Base-by-base conservation (phyloP, 2,329 filamentous ascomycete species). In the Alternaria longipes region DNA sequence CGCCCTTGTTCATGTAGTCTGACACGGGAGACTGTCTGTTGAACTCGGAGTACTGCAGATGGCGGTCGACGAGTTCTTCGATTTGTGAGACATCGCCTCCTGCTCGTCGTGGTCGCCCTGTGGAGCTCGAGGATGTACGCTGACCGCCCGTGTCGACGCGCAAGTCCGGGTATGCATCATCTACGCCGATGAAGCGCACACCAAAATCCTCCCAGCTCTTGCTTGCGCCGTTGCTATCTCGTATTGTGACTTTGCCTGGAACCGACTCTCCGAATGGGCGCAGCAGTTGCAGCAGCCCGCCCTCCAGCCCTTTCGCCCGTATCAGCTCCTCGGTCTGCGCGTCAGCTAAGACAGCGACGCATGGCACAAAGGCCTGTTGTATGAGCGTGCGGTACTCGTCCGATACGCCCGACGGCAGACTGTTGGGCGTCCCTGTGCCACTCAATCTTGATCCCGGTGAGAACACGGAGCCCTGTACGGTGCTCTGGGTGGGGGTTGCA, bases 221-320 rank as follows among this genome's bases (percentile, higher is more conserved):
- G 75, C 93, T 94, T 44, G 90, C 87, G 8, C 95, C 94, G 68
- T 92, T 89, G 74, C 94, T 97, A 79, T 99, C 95, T 70, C 95
- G 85, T 56, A 98, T 90, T 4, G 91, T 91, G 53, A 99, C 90
- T 74, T 95, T 97, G 30, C 95, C 95, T 51, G 90, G 87, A 0
- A 98, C 86, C 16, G 85, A 87, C 80, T 99, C 95, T 30, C 95
- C 95, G 81, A 97, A 99, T 0, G 95, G 94, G 52, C 94, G 85
- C 57, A 99, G 81, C 24, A 99, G 82, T 78, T 97, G 91, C 83
- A 93, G 90, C 50, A 99, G 84, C 0, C 94, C 94, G 45, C 89
- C 86, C 40, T 87, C 83, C 67, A 98, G 92, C 0, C 96, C 96
- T 80, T 99, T 99, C 65, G 91, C 89, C 60, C 84, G 85, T 56